Evolutionary conservation across 2,329 filamentous ascomycete species (phyloP).

Genomic region (Cladophialophora exuberans): DNA sequence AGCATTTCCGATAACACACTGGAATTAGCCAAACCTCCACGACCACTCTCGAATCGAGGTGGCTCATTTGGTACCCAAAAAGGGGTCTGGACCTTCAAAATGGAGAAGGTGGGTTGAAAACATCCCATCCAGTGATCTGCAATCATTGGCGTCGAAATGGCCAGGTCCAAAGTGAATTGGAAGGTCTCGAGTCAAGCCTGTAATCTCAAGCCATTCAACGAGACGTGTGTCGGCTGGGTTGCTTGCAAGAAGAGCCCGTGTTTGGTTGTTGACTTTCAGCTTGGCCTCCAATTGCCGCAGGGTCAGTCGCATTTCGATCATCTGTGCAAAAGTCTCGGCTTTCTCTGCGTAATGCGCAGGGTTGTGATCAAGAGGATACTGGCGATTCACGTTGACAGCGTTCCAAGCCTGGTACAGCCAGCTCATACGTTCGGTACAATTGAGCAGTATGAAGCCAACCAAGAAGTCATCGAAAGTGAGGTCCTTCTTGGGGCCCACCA

Average conservation of each 20-base stretch:
- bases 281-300: slow-evolving; percentile 57
- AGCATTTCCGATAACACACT: not conserved
- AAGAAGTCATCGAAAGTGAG: slow-evolving; percentile 63
- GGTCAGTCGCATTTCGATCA: slow-evolving; percentile 60
- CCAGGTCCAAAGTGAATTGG: slow-evolving; percentile 40
- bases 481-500: slow-evolving; percentile 58
- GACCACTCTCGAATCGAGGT: not conserved
- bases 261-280: slow-evolving; percentile 42
- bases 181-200: slow-evolving; percentile 7
- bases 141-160: slow-evolving; percentile 44
- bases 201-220: slow-evolving; percentile 13
- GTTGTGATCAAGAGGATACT: slow-evolving; percentile 59
- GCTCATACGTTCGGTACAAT: slow-evolving; percentile 63
- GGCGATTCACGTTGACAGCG: too few relatives aligned
- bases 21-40: not conserved
- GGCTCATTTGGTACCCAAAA: not conserved
- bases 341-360: slow-evolving; percentile 58
- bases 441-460: slow-evolving; percentile 61
- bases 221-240: slow-evolving; percentile 41
- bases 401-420: slow-evolving; percentile 52
- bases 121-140: slow-evolving; percentile 44
- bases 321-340: slow-evolving; percentile 61
- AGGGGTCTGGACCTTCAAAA: not conserved
- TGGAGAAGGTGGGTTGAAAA: slow-evolving; percentile 15
- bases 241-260: slow-evolving; percentile 43